Evolutionary conservation across 202 grass and related monocot genomes (phyloP), one percentile per base, ranked within the genome.

Genomic region (Cymbopogon flexuosus): DNA sequence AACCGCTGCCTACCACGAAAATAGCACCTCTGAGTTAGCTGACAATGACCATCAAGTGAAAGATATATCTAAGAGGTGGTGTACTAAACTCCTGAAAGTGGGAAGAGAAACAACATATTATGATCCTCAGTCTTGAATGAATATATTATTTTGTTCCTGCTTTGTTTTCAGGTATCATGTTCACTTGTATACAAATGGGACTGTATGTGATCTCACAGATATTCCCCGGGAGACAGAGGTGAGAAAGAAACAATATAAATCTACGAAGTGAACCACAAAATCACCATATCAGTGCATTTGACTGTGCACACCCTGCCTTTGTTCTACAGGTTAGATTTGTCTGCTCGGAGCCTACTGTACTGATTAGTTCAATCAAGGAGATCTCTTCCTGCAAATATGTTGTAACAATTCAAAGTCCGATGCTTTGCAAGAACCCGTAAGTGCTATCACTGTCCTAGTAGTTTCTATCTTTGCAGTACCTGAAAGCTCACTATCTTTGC

Each of bases 391-490:
- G 96, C 87, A 93, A 91, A 54, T 96, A 99, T 74, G 92, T 99
- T 36, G 58, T 91, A 47, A 96, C 88, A 14, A 72, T 99, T 71
- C 92, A 93, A 27, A 91, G 71, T 16, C 84, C 96, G 1, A 91
- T 96, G 92, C 92, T 99, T 78, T 99, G 96, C 90, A 99, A 90
- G 60, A 91, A 99, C 62, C 96, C 89, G 96, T 99, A 83, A 86
- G 96, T 85, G 30, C 11, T 36, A 14, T 22, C 23, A 10, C 40
- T 85, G 43, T 62, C 40, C 8, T 34, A 16, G 5, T 24, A 40
- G 15, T 83, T 67, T 42, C 23, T 43, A 27, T 16, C 3, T 66
- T 36, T 62, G 21, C 7, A 78, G 40, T 14, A 29, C 40, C 33
- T 83, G 1, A 46, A 46, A 66, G 60, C 65, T 88, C 11, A 56